Base-by-base conservation (phyloP, 2,329 filamentous ascomycete species). In the Hypoxylon sp. region DNA sequence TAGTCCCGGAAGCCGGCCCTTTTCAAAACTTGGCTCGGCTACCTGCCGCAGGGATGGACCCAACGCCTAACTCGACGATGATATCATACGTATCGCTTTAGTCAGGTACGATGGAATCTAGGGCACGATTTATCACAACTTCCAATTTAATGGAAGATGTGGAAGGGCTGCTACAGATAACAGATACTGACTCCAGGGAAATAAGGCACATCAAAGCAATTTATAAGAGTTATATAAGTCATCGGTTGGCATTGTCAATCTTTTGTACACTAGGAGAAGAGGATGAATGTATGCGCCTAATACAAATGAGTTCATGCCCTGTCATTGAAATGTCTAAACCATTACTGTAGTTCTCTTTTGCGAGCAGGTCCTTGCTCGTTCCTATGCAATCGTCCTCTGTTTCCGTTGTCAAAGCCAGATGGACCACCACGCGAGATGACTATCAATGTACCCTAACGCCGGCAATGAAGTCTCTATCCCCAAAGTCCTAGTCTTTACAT, bases 401-500 rank as follows among this genome's bases (percentile, higher is more conserved):
- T 23, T 46, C 55, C 63, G 16, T 52, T 41, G 29, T 61, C 57
- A 41, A 57, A 39, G 60, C 50, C 53, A 50, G 59, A 47, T 19
- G 34, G 57, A 51, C 45, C 61, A 60, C 53, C 54, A 56, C 65
- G 60, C 48, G 55, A 66, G 68, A 67, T 64, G 67, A 48, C 53
- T 70, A 53, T 65, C 43, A 59, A 59, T 62, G 37, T 29, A 69
- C 68, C 66, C 69, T 37, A 75, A 74, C 73, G 73, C 73, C 74
- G 57, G 60, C 64, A 66, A 73, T 73, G 71, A 69, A 71, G 60
- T 43, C 46, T 75, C 73, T 75, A 75, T 71, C 58, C 70, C 66
- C 63, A 66, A 70, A 41, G 51, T 65, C 63, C 68, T 66, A 67
- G 48, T 72, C 61, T 69, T 68, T 72, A 75, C 71, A 74, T 58